Conservation (phyloP, 192 early-diverging fungal genomes). For the Blastocladiella britannica region DNA sequence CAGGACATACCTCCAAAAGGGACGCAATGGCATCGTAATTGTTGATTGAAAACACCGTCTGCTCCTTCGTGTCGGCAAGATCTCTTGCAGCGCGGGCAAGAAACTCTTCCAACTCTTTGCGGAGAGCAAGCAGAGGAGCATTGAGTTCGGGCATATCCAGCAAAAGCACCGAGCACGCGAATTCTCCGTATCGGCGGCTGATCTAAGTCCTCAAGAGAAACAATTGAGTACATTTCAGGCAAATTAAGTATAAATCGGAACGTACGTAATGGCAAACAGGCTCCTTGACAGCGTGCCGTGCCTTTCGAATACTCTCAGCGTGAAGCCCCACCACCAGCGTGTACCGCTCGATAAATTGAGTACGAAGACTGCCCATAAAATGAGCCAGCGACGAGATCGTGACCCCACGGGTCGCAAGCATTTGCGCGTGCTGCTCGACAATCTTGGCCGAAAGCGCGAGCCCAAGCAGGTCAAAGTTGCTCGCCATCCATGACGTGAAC, state of each 20-base stretch:
- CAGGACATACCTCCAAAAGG: constrained; percentile 51
- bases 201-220: constrained; percentile 29
- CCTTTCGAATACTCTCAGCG: constrained; percentile 72
- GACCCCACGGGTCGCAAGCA: constrained; percentile 58
- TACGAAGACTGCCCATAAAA: constrained; percentile 79
- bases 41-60: constrained; percentile 77
- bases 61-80: constrained; percentile 40
- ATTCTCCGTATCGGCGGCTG: constrained; percentile 78
- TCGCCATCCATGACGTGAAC: constrained; percentile 51
- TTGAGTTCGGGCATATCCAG: constrained; percentile 32
- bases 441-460: constrained; percentile 76
- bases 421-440: constrained; percentile 54
- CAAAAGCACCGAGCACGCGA: constrained; percentile 66
- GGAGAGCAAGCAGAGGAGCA: constrained; percentile 40
- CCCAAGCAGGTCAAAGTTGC: constrained; percentile 68
- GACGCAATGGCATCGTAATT: constrained; percentile 75
- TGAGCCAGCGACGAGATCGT: constrained; percentile 50
- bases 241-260: not conserved
- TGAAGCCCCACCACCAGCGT: constrained; percentile 65
- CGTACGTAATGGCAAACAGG: constrained; percentile 63
- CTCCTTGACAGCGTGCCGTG: constrained; percentile 34
- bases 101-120: constrained; percentile 54
- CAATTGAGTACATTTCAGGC: not conserved
- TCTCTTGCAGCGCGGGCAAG: constrained; percentile 52
- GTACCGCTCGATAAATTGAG: constrained; percentile 12